These are phyloP conservation scores for Coleophoma crateriformis DNA, from an alignment of 2,329 filamentous ascomycete genomes.

Conservation along the genomic window DNA sequence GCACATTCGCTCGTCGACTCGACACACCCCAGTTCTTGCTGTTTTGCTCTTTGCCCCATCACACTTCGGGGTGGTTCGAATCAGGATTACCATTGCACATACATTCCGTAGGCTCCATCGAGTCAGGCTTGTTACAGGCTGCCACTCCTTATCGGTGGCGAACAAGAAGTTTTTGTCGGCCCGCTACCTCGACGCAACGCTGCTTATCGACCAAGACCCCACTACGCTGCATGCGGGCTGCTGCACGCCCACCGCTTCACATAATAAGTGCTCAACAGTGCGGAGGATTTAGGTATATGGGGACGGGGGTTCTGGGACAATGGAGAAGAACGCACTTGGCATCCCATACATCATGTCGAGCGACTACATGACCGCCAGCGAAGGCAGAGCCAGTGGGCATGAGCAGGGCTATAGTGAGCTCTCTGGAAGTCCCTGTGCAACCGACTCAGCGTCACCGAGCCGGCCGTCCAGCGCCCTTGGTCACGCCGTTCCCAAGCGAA, in stretches of 20 bases:
- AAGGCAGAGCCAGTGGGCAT: slow-evolving; percentile 5
- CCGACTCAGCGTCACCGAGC: slow-evolving; percentile 16
- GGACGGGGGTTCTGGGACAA: neutral
- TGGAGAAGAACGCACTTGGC: neutral
- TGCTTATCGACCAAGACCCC: neutral
- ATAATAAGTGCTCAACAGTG: neutral
- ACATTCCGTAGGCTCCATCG: neutral
- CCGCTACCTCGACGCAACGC: neutral
- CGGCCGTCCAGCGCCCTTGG: slow-evolving; percentile 17
- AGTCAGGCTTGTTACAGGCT: neutral
- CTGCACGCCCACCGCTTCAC: neutral
- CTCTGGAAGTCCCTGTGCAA: slow-evolving; percentile 11
- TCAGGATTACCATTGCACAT: neutral
- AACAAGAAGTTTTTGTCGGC: neutral
- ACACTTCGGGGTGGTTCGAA: neutral
- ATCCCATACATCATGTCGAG: slow-evolving; percentile 12
- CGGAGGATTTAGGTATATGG: neutral
- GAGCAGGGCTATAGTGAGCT: slow-evolving; percentile 8
- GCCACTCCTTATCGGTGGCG: slow-evolving; percentile 5
- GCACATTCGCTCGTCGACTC: too few species aligned
- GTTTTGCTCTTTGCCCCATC: neutral
- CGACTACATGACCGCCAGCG: slow-evolving; percentile 14
- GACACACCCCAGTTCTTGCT: too few species aligned
- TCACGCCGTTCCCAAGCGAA: slow-evolving; percentile 9
- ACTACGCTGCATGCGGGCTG: slow-evolving; percentile 1